Evolutionary conservation across 805 yeast genomes (phyloP).

Genomic region (Lachancea waltii): DNA sequence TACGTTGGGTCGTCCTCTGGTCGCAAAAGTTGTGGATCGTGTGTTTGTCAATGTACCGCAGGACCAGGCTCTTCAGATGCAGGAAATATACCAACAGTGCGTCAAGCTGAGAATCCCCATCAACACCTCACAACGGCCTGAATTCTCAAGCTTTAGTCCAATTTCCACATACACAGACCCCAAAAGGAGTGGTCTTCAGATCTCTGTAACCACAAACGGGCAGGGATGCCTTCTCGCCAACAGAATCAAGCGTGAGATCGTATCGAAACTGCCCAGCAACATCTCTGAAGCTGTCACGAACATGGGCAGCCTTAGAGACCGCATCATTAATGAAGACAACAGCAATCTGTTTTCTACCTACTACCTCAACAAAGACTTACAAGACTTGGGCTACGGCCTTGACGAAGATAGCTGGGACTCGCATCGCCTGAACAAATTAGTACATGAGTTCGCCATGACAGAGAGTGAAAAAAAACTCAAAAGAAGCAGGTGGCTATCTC

Average conservation of each 20-base stretch:
- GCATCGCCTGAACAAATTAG: constrained; percentile 51
- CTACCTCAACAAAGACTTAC: constrained; percentile 10
- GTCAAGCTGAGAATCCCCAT: constrained; percentile 66
- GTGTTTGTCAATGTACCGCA: constrained; percentile 56
- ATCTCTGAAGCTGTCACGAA: constrained; percentile 62
- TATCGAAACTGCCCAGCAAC: constrained; percentile 57
- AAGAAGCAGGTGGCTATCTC: constrained; percentile 79
- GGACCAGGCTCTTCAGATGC: constrained; percentile 29
- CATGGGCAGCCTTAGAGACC: constrained; percentile 58
- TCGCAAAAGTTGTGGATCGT: constrained; percentile 61
- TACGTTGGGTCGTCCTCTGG: constrained; percentile 54
- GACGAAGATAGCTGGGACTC: constrained; percentile 69
- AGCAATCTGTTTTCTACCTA: constrained; percentile 8
- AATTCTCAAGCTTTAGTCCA: constrained; percentile 66
- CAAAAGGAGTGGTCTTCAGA: constrained; percentile 49
- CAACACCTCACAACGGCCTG: constrained; percentile 69
- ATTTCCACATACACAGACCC: constrained; percentile 68
- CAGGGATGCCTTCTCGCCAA: constrained; percentile 85
- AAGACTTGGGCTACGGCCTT: constrained; percentile 35
- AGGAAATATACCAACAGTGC: constrained; percentile 46
- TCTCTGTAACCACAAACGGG: constrained; percentile 81
- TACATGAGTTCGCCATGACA: constrained; percentile 52
- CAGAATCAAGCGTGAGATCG: constrained; percentile 69
- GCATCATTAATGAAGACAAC: constrained; percentile 48
- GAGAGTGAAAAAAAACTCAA: constrained; percentile 46